Evolutionary conservation across 208 protist genomes (phyloP).

Genomic region (Wallacemonas rigidus): DNA sequence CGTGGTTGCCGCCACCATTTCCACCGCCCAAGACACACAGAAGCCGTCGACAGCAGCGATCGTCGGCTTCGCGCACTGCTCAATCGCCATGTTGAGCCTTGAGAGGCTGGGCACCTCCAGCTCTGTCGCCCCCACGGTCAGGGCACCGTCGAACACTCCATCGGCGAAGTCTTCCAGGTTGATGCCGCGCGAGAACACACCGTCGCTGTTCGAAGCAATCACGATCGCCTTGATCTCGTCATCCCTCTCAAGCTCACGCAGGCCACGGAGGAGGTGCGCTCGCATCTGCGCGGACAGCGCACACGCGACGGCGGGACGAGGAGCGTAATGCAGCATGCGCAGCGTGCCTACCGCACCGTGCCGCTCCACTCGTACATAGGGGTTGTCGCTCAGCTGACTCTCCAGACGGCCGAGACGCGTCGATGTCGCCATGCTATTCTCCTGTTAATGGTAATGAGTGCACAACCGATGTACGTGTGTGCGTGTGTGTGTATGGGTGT

Average conservation of each 20-base stretch:
- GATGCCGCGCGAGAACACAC: constrained; percentile 78
- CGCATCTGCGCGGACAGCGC: constrained; percentile 52
- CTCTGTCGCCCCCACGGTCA: constrained; percentile 7
- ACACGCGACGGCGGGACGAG: constrained; percentile 32
- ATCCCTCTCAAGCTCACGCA: constrained; percentile 49
- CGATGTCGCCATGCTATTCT: constrained; percentile 13
- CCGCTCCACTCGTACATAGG: constrained; percentile 58
- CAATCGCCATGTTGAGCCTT: constrained; percentile 47
- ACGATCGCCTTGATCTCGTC: constrained; percentile 28
- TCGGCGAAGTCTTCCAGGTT: constrained; percentile 54
- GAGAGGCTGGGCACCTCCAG: constrained; percentile 55
- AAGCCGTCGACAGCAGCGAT: constrained; percentile 72
- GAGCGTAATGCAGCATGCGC: constrained; percentile 42
- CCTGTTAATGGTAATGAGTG: too few species aligned
- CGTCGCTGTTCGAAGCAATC: constrained; percentile 42
- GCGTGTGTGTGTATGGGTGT: constrained; percentile 18
- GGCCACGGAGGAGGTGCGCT: constrained; percentile 40
- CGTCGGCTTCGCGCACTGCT: constrained; percentile 59
- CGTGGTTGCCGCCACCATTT: constrained; percentile 69
- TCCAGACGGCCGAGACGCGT: constrained; percentile 30
- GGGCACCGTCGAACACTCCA: constrained; percentile 27
- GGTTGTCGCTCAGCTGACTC: constrained; percentile 49
- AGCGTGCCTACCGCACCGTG: constrained; percentile 41
- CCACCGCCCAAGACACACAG: constrained; percentile 75
- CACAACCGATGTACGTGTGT: constrained; percentile 14